These are phyloP conservation scores for Leccinellum albellum DNA, from an alignment of 768 basidiomycete species.

Conservation along the genomic window DNA sequence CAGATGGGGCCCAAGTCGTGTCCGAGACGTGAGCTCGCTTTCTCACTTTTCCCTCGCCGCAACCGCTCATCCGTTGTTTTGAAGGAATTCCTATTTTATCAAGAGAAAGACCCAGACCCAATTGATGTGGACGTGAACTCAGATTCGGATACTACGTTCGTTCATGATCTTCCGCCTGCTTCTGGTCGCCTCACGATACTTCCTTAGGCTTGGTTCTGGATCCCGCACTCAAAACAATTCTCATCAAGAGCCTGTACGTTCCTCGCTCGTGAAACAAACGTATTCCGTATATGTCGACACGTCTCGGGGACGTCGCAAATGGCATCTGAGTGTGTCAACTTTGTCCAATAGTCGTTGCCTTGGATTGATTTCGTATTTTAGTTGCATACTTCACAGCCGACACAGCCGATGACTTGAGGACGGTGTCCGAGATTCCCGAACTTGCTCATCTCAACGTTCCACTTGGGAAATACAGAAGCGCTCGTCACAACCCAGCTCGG, in stretches of 20 bases:
- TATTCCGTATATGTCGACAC: constrained; percentile 77
- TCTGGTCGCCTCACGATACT: constrained; percentile 3
- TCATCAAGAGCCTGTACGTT: constrained; percentile 32
- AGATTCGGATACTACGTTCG: constrained; percentile 50
- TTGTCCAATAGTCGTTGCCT: constrained; percentile 1
- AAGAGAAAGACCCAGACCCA: constrained; percentile 58
- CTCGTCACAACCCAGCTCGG: constrained; percentile 51
- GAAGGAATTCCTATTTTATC: constrained; percentile 76
- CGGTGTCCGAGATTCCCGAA: constrained; percentile 56
- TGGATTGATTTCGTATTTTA: constrained; percentile 25
- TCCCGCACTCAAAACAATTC: constrained; percentile 24
- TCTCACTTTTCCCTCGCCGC: neutral
- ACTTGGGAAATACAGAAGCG: constrained; percentile 58
- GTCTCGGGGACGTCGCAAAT: constrained; percentile 63
- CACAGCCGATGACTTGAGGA: constrained; percentile 50
- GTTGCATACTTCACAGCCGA: constrained; percentile 78
- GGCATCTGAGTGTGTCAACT: constrained; percentile 67
- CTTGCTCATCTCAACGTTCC: constrained; percentile 56
- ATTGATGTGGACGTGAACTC: constrained; percentile 46
- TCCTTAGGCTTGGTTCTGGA: constrained; percentile 29
- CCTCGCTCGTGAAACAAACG: constrained; percentile 72
- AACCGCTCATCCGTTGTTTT: constrained; percentile 7
- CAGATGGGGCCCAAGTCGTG: constrained; percentile 76
- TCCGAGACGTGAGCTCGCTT: constrained; percentile 57
- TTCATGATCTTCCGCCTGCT: constrained; percentile 2